Evolutionary conservation across 352 stramenopile genomes (phyloP), one percentile per base, ranked within the genome.

Genomic region (Phytopythium oedochilum): DNA sequence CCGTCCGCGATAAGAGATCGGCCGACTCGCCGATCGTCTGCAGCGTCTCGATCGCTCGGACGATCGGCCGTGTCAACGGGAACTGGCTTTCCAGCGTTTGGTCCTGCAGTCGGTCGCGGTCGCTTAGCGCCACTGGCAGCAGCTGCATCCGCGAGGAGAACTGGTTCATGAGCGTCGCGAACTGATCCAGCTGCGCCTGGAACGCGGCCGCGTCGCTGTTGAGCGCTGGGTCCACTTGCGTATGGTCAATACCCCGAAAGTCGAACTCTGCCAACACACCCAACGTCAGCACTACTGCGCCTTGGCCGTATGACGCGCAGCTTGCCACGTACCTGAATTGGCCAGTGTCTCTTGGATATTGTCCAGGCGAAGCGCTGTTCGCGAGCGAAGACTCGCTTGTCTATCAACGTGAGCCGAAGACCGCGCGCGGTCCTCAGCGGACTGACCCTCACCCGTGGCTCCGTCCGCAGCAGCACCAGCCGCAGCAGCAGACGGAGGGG

Each of bases 21-120:
- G 66, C 69, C 0, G 75, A 61, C 47, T 88, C 78, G 29, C 78
- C 78, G 23, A 87, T 71, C 1, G 61, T 70, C 59, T 85, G 71
- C 44, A 88, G 47, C 28, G 57, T 76, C 53, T 88, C 75, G 36
- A 88, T 80, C 10, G 69, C 55, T 28, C 75, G 66, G 38, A 85
- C 57, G n/a, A 70, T 60, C 18, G 65, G 43, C 2, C 34, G 45
- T n/a, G 74, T 47, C 22, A 53, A 44, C 20, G 39, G 36, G 15
- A 31, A 28, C 47, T 63, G 61, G 17, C 57, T 23, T 68, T 31
- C 29, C 29, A 35, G 47, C 49, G 34, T 39, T 32, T 36, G 49
- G 8, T n/a, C 15, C 57, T 20, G 25, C 11, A 50, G 25, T 11
- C 45, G 26, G n/a, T 63, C 31, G 18, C 26, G 45, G 43, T 52